Evolutionary conservation across 2,329 filamentous ascomycete species (phyloP), one percentile per base, ranked within the genome.

Genomic region (Fusarium tjaetaba): DNA sequence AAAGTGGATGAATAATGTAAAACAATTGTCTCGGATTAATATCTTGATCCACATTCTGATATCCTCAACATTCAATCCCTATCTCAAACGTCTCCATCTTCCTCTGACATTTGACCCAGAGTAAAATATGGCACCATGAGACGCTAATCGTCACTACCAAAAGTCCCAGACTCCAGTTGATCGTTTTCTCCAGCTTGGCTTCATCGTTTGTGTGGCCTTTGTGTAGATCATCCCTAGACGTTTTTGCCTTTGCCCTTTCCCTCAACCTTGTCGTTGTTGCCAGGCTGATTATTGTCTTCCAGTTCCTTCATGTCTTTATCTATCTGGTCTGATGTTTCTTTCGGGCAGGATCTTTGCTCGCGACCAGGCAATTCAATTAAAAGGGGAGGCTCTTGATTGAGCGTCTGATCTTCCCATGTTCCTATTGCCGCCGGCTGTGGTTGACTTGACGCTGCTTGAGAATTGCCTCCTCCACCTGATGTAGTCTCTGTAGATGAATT

Each of bases 11-110:
- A 49, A 53, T 16, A 42, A 39, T 11, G 34, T 48, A 68, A 61
- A 68, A 55, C 42, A 34, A 53, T 48, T 70, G 67, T 65, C 59
- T 70, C 39, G 34, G 41, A 59, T 57, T 55, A 70, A 70, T 70
- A 70, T 43, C 39, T 42, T 41, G 39, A 11, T 28, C 67, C 45
- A 39, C 55, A 30, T 28, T 58, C 22, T 26, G 39, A 48, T 58
- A 58, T 70, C 34, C 32, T 52, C 34, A 32, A 11, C 51, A 24
- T 53, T 64, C 30, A 30, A 46, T 32, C 3, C 15, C 15, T 16
- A 32, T 51, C 46, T 42, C 26, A 18, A 46, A 58, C 20, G 24
- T 11, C 41, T 38, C 26, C n/a, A 28, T 51, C 48, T 38, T 52
- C 42, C 38, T 46, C 41, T 32, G 26, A 26, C 41, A 32, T 49